Conservation (phyloP, 331 rosid genomes). For the Acacia pycnantha region DNA sequence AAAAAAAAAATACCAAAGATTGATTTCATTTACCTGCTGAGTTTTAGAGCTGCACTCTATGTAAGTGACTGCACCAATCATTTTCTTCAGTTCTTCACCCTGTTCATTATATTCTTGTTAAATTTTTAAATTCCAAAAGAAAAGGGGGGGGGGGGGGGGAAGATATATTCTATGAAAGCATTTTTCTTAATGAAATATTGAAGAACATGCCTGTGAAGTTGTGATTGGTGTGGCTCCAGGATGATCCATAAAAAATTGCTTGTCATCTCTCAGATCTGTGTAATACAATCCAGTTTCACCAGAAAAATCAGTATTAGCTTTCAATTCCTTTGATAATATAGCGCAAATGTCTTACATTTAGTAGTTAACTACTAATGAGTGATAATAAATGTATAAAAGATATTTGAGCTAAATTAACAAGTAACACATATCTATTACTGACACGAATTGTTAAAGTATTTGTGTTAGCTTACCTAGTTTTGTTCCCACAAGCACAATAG, state of each 20-base stretch:
- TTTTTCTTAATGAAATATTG: neutral
- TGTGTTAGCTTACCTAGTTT: conserved; percentile 57
- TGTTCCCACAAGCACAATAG: conserved; percentile 87
- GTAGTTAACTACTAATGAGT: neutral
- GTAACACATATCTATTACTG: neutral
- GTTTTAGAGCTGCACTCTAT: conserved; percentile 93
- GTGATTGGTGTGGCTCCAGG: conserved; percentile 61
- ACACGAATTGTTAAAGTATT: neutral
- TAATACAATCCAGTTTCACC: neutral
- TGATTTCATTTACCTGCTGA: conserved; percentile 58
- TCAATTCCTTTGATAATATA: neutral
- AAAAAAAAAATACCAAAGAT: neutral
- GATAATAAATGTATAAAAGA: neutral
- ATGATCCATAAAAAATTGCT: conserved; percentile 64
- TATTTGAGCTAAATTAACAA: neutral
- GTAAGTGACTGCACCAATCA: conserved; percentile 73
- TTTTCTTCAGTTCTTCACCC: conserved; percentile 90
- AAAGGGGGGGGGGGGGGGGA: too few relatives aligned
- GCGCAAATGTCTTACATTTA: neutral
- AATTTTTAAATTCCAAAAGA: neutral
- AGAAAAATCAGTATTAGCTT: neutral
- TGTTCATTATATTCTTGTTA: conserved; percentile 33
- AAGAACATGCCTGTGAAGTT: conserved; percentile 41
- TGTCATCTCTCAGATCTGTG: conserved; percentile 54
- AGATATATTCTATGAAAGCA: conserved; percentile 22